These are phyloP conservation scores for Torulaspora indica DNA, from an alignment of 805 yeast species.

Conservation along the genomic window DNA sequence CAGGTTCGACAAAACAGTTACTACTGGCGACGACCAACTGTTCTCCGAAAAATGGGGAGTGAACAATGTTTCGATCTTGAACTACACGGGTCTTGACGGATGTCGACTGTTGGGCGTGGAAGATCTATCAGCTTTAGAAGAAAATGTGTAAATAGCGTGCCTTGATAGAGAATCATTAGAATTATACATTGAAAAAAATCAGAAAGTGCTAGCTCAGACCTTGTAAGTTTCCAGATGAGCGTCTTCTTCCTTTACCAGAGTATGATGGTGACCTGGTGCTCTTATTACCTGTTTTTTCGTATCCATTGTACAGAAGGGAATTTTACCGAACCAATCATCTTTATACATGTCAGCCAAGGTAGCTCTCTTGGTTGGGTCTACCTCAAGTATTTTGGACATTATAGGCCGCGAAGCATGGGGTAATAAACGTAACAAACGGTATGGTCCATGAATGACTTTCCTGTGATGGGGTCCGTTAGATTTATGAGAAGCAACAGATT, in stretches of 20 bases:
- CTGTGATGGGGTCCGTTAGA: conserved; percentile 31
- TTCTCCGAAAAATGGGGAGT: conserved; percentile 38
- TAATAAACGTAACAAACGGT: conserved; percentile 69
- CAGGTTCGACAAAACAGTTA: conserved; percentile 36
- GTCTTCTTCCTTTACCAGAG: conserved; percentile 45
- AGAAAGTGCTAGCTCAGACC: conserved; percentile 15
- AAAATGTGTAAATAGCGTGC: conserved; percentile 2
- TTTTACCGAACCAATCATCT: conserved; percentile 68
- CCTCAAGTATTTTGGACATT: conserved; percentile 57
- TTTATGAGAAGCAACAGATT: conserved; percentile 19
- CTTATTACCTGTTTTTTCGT: conserved; percentile 38
- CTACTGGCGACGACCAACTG: conserved; percentile 28
- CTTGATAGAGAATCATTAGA: conserved; percentile 6
- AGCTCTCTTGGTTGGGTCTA: conserved; percentile 60
- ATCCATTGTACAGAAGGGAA: conserved; percentile 55
- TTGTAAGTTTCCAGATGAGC: conserved; percentile 44
- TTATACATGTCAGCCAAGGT: conserved; percentile 58
- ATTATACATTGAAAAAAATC: neutral
- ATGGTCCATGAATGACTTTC: conserved; percentile 74
- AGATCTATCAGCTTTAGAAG: conserved; percentile 6
- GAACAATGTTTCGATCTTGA: conserved; percentile 26
- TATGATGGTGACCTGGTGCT: conserved; percentile 50
- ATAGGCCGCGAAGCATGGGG: conserved; percentile 84
- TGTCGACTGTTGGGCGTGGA: conserved; percentile 1
- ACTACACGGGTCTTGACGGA: conserved; percentile 22